Percentiles rank a stretch among this genome's conserved stretches.
phyloP scores from a whole-genome alignment of 2,329 filamentous ascomycete genomes.

The Colletotrichum lentis region DNA sequence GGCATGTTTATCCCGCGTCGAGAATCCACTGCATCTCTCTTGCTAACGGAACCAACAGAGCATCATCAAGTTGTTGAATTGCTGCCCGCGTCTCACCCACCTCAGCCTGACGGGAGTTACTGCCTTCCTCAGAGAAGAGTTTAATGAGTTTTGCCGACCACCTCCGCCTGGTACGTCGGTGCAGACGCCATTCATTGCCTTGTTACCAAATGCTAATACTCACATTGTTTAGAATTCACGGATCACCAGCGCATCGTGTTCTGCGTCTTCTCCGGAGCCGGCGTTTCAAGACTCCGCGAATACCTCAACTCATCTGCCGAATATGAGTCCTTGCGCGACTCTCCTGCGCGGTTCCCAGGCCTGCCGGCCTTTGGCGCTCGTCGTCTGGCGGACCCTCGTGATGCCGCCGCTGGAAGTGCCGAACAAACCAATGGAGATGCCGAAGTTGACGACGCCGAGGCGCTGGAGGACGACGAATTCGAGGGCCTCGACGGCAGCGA shows the following conservation, averaged over 20 bases:
- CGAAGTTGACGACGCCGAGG: constrained; percentile 51
- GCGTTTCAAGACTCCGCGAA: constrained; percentile 78
- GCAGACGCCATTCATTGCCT: neutral
- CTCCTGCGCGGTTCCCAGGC: constrained; percentile 36
- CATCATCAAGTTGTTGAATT: constrained; percentile 87
- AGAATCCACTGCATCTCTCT: neutral
- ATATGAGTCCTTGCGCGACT: constrained; percentile 57
- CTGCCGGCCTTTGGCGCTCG: constrained; percentile 16
- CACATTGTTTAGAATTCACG: constrained; percentile 76
- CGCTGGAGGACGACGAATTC: constrained; percentile 56
- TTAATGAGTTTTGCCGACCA: constrained; percentile 84
- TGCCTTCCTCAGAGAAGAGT: constrained; percentile 85
- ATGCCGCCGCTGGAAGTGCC: constrained; percentile 38
- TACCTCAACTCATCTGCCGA: constrained; percentile 71
- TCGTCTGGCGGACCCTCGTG: constrained; percentile 12
- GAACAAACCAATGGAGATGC: constrained; percentile 44
- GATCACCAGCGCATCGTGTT: constrained; percentile 95
- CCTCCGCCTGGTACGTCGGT: constrained; percentile 72
- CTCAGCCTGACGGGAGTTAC: constrained; percentile 93
- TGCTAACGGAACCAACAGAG: constrained; percentile 63
- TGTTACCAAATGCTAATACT: constrained; percentile 41
- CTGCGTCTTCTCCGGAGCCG: constrained; percentile 93
- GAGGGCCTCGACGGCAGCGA: constrained; percentile 52
- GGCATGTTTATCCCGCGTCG: constrained; percentile 59
- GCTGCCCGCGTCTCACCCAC: constrained; percentile 91